Percentiles rank a stretch among this genome's conserved stretches.
Evolutionary conservation across 2,329 filamentous ascomycete genomes (phyloP).

Genomic region (Paracamarosporium sp.): DNA sequence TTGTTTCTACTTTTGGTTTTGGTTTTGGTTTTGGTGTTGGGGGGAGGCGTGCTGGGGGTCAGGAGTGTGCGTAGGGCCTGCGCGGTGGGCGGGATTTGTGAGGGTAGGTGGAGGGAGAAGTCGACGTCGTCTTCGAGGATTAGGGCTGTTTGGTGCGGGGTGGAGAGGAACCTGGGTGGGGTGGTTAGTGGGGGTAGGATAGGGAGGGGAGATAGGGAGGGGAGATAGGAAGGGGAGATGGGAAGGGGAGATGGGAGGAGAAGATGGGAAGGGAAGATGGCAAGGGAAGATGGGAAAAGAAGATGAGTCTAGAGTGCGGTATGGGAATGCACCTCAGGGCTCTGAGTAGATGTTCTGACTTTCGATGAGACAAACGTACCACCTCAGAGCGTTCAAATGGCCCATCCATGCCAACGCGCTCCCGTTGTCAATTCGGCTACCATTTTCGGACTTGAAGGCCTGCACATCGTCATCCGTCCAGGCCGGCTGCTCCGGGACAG

Average conservation of each 20-base stretch:
- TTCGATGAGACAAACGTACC: too few relatives aligned
- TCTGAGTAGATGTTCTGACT: too few relatives aligned
- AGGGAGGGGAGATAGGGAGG: too few relatives aligned
- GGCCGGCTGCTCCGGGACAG: slow-evolving; percentile 45
- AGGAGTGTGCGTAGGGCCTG: slow-evolving; percentile 7
- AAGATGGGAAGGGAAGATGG: too few relatives aligned
- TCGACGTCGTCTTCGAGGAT: slow-evolving; percentile 52
- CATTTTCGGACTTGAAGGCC: slow-evolving; percentile 28
- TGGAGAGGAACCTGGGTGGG: slow-evolving; percentile 39
- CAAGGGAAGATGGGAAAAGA: too few relatives aligned
- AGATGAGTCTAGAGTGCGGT: too few relatives aligned
- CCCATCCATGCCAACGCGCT: slow-evolving; percentile 51
- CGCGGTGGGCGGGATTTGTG: not conserved
- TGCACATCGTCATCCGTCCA: slow-evolving; percentile 47
- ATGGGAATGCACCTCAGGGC: too few relatives aligned
- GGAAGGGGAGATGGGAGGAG: too few relatives aligned
- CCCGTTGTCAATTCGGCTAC: slow-evolving; percentile 41
- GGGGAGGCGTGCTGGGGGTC: not conserved
- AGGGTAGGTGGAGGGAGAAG: slow-evolving; percentile 47
- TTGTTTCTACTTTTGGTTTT: too few relatives aligned
- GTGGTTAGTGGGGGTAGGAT: too few relatives aligned
- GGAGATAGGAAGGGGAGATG: too few relatives aligned
- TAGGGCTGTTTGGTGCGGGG: slow-evolving; percentile 38
- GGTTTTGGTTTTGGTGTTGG: slow-evolving; percentile 1
- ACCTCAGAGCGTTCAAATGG: slow-evolving; percentile 47